These are phyloP conservation scores for Russula emetica DNA, from an alignment of 768 basidiomycete species.

Conservation along the genomic window DNA sequence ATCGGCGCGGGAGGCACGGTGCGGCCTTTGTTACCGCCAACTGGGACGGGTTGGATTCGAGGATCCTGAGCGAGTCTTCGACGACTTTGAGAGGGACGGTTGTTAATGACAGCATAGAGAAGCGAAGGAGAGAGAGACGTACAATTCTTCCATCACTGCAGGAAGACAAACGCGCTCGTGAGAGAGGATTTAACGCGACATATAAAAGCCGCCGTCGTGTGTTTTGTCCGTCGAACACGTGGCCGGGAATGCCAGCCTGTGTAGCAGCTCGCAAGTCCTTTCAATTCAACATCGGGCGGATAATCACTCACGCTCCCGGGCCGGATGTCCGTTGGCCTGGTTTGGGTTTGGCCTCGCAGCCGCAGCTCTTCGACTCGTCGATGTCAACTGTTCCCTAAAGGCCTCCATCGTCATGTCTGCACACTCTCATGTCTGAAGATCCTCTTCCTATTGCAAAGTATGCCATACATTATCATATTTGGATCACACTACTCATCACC, in stretches of 20 bases:
- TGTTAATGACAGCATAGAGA: not conserved
- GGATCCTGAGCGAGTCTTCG: slow-evolving; percentile 23
- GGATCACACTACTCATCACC: slow-evolving; percentile 20
- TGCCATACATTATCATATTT: slow-evolving; percentile 12
- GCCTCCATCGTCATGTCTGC: slow-evolving; percentile 18
- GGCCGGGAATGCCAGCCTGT: not conserved
- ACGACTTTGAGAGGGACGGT: slow-evolving; percentile 7
- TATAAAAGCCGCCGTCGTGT: not conserved
- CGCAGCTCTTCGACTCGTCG: slow-evolving; percentile 3
- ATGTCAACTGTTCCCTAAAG: slow-evolving; percentile 4
- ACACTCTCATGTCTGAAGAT: slow-evolving; percentile 39
- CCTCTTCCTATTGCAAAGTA: slow-evolving; percentile 40
- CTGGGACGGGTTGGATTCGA: not conserved
- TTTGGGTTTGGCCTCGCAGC: not conserved
- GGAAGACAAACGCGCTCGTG: not conserved
- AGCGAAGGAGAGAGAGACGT: not conserved
- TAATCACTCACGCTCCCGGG: not conserved
- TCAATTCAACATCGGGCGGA: too few relatives aligned
- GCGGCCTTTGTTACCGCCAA: slow-evolving; percentile 5
- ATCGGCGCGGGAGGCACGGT: not conserved
- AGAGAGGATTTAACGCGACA: not conserved
- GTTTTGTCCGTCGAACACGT: not conserved
- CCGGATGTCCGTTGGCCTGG: not conserved
- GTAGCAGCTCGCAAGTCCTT: too few relatives aligned
- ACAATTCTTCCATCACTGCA: slow-evolving; percentile 21